Evolutionary conservation across 2,329 filamentous ascomycete genomes (phyloP), one percentile per base, ranked within the genome.

Genomic region (Orbilia brochopaga): DNA sequence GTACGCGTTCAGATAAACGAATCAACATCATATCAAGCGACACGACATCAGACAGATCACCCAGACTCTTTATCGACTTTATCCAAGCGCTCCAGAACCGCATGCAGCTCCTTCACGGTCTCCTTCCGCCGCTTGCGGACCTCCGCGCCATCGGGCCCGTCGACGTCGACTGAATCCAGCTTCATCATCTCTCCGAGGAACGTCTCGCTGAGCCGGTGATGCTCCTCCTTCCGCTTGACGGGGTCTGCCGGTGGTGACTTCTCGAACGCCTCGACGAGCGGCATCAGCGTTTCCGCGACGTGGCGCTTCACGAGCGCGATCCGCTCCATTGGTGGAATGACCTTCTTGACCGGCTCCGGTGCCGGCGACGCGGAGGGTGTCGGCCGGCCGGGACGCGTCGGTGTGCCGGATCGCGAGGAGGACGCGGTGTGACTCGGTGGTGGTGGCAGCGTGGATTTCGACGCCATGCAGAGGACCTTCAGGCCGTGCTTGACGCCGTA

Each of bases 181-280:
- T 92, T 93, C 74, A 94, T 80, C 40, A 93, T 77, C 75, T 92
- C 88, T 73, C 88, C 86, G 82, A 94, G 82, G 42, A 92, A 84
- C 2, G 88, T 90, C 81, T 94, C 90, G 2, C 86, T 87, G 17
- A 94, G 79, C 78, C 85, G 88, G 78, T 88, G 87, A 78, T 93
- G 88, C 77, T 92, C 89, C 35, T 91, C 90, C 13, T 85, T 84
- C 55, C 85, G 82, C 82, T 89, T 91, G 78, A 88, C 87, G 42
- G 81, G 77, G 57, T 91, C 88, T 2, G 79, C 78, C 0, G 90
- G 90, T 10, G 90, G 88, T 7, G 83, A 81, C 4, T 80, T 81
- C 5, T 60, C 61, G 78, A 86, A 93, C 23, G 86, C 80, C 2
- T 83, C 79, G 75, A 87, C 90, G 5, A 88, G 78, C 0, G 89